These are phyloP conservation scores for Penicillium sp. DNA, from an alignment of 2,329 filamentous ascomycete genomes.

Conservation along the genomic window DNA sequence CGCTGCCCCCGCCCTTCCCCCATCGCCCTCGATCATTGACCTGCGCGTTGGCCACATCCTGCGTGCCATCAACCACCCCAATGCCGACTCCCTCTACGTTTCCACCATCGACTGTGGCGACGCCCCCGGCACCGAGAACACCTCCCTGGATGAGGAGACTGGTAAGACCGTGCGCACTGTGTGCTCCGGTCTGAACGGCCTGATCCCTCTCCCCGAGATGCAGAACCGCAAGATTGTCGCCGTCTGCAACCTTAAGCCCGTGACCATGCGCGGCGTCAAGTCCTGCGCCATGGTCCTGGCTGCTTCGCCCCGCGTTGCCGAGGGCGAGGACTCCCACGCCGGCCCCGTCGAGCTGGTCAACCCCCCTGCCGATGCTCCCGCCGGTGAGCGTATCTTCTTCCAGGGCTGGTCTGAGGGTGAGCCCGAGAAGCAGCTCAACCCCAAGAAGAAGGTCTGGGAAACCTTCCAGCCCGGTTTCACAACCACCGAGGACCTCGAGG, in stretches of 20 bases:
- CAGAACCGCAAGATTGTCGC: constrained; percentile 93
- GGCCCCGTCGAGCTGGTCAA: constrained; percentile 89
- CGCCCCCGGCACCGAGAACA: constrained; percentile 80
- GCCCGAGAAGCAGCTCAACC: constrained; percentile 91
- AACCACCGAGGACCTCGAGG: constrained; percentile 77
- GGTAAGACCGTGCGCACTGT: constrained; percentile 92
- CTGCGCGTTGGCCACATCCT: constrained; percentile 96
- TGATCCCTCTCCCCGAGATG: constrained; percentile 93
- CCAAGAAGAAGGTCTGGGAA: constrained; percentile 99
- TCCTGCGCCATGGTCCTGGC: constrained; percentile 89
- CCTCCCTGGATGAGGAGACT: constrained; percentile 73
- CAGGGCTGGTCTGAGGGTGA: constrained; percentile 86
- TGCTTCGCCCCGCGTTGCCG: constrained; percentile 78
- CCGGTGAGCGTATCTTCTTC: constrained; percentile 88
- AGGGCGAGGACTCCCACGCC: constrained; percentile 83
- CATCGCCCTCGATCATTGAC: constrained; percentile 85
- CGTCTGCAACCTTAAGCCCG: constrained; percentile 97
- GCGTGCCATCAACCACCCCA: constrained; percentile 92
- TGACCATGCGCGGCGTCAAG: constrained; percentile 94
- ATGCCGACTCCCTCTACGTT: constrained; percentile 93
- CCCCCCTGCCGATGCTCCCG: constrained; percentile 74
- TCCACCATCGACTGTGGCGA: constrained; percentile 96
- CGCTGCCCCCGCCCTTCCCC: constrained; percentile 69
- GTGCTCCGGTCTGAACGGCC: constrained; percentile 93
- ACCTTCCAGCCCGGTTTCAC: constrained; percentile 94